These are phyloP conservation scores for Macrophomina phaseolina DNA, from an alignment of 2,329 filamentous ascomycete genomes.

Conservation along the genomic window DNA sequence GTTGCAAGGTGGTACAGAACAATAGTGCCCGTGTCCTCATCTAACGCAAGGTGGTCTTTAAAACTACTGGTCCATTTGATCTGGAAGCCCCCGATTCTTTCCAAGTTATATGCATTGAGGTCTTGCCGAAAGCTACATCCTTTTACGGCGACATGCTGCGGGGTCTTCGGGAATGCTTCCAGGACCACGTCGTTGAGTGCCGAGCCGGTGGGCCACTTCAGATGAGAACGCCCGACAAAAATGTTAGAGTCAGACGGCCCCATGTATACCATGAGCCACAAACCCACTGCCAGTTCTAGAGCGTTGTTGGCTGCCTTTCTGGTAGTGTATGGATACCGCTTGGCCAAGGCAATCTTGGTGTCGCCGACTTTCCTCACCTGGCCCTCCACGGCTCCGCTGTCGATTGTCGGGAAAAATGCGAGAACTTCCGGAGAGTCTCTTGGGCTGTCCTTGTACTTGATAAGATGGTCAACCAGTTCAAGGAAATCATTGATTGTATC, in stretches of 20 bases:
- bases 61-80: conserved; percentile 2
- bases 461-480: not conserved
- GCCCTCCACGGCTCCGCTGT: not conserved
- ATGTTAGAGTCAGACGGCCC: not conserved
- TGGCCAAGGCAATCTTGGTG: not conserved
- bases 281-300: not conserved
- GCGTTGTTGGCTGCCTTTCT: not conserved
- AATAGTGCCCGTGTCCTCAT: not conserved
- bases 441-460: not conserved
- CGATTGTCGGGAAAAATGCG: not conserved
- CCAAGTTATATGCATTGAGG: not conserved
- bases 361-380: not conserved
- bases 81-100: not conserved
- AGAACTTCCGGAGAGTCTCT: not conserved
- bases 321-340: not conserved
- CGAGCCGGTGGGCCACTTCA: not conserved
- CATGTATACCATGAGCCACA: conserved; percentile 1
- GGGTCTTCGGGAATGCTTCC: not conserved
- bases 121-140: not conserved
- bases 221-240: not conserved
- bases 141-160: not conserved
- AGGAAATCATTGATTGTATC: not conserved
- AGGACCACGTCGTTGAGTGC: not conserved
- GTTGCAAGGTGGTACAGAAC: not conserved
- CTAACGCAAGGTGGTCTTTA: not conserved